A percentile compares a stretch with the other conserved stretches of the same genome.
Conservation (phyloP, 2,329 filamentous ascomycete genomes). For the Phialocephala sp. region DNA sequence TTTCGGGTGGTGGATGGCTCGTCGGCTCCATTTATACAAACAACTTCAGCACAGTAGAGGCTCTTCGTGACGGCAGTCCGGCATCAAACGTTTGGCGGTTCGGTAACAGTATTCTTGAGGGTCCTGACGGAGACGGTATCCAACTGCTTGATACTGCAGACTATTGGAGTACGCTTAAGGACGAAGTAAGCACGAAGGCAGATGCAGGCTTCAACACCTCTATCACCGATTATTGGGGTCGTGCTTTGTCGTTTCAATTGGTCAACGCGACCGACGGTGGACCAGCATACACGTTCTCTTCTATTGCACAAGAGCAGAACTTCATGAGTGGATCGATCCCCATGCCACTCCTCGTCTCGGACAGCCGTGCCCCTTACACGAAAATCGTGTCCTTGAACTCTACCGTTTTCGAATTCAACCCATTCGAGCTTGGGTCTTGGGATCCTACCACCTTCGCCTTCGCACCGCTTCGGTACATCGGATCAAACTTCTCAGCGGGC, state of each 20-base stretch:
- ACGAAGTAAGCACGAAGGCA: constrained; percentile 64
- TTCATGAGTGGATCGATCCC: constrained; percentile 70
- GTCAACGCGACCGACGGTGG: constrained; percentile 79
- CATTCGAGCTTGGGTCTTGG: constrained; percentile 78
- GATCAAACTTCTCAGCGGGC: constrained; percentile 73
- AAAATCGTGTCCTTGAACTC: constrained; percentile 69
- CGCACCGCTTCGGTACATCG: constrained; percentile 71
- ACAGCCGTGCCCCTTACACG: constrained; percentile 68
- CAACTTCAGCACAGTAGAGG: constrained; percentile 75
- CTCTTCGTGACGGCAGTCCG: constrained; percentile 54
- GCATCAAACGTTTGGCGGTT: constrained; percentile 65
- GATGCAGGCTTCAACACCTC: constrained; percentile 71
- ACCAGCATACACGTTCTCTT: constrained; percentile 80
- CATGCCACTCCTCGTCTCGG: constrained; percentile 75
- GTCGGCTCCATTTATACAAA: constrained; percentile 79
- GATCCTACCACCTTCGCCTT: constrained; percentile 77
- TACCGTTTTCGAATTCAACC: constrained; percentile 79
- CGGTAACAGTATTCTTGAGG: constrained; percentile 64
- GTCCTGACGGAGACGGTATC: constrained; percentile 55
- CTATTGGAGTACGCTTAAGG: constrained; percentile 67
- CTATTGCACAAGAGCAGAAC: constrained; percentile 66
- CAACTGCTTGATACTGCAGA: constrained; percentile 59
- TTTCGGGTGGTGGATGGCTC: constrained; percentile 86
- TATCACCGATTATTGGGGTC: constrained; percentile 89
- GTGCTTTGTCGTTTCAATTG: constrained; percentile 84